phyloP scores from a whole-genome alignment of 345 rosid genomes.

The Lepidium sativum region DNA sequence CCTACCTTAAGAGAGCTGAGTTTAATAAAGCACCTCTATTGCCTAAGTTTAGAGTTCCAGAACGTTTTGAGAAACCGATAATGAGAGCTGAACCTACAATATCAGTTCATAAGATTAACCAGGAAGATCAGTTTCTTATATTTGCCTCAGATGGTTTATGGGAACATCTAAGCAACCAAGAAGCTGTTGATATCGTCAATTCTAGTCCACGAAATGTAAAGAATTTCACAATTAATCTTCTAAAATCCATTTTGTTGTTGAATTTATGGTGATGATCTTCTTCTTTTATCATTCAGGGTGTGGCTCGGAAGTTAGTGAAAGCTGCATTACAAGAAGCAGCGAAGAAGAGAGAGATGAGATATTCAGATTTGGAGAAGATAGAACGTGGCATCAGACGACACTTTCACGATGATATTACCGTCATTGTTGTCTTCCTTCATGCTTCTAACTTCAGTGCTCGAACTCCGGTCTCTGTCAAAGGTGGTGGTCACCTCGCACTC shows the following conservation, averaged over 20 bases:
- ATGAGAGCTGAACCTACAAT: conserved; percentile 84
- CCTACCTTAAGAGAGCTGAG: conserved; percentile 80
- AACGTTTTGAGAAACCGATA: conserved; percentile 67
- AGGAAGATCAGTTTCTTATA: too few species aligned
- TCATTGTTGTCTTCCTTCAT: conserved; percentile 75
- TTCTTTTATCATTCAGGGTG: not conserved
- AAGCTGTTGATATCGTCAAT: too few species aligned
- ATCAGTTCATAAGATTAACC: conserved; percentile 56
- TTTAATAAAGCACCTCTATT: conserved; percentile 80
- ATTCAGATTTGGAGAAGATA: conserved; percentile 86
- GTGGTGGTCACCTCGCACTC: conserved; percentile 35
- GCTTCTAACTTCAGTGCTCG: conserved; percentile 23
- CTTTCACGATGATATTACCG: conserved; percentile 92
- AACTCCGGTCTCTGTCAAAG: conserved; percentile 52
- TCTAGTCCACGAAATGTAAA: conserved; percentile 71
- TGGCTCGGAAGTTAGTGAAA: conserved; percentile 53
- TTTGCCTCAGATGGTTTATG: too few species aligned
- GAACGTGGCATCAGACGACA: conserved; percentile 95
- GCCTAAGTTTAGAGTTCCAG: conserved; percentile 70
- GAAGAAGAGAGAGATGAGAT: conserved; percentile 96
- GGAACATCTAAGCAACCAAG: too few species aligned
- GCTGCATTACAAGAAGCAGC: too few species aligned
- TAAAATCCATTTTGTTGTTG: not conserved
- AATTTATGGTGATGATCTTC: not conserved
- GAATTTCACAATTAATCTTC: not conserved